Base-by-base conservation (phyloP, 495 filamentous ascomycete species). In the Aspergillus olivimuriae region DNA sequence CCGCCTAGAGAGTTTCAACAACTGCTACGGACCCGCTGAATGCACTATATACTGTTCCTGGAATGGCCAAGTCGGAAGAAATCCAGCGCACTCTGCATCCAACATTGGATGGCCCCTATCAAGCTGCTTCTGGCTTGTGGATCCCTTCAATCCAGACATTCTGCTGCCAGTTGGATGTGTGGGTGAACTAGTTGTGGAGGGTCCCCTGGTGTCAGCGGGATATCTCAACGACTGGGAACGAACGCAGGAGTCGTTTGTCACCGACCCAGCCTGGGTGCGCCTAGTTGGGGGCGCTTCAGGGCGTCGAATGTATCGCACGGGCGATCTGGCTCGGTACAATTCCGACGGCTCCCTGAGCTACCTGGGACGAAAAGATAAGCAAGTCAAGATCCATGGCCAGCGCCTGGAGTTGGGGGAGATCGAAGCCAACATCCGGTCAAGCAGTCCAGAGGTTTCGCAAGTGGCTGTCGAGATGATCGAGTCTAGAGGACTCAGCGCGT, bases 381-480 rank as follows among this genome's bases (percentile, higher is more conserved):
- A 77, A 45, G 68, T 74, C 5, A 80, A 78, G 52, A 46, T 78
- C 1, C 64, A 63, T 10, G 75, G 74, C 7, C 72, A 77, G 46
- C 58, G 74, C 8, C 60, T 80, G 23, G 75, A 80, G 49, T 50
- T 78, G 2, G 65, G 60, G 2, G 75, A 78, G 28, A 33, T 52
- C 23, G 49, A 52, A 22, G 14, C 30, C 44, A 38, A 43, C 3
- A 12, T 52, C 14, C 42, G 33, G 14, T 19, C n/a, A 0, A 11
- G 17, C 16, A 15, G 44, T 8, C 21, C 17, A 1, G 19, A 21
- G 2, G 34, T 34, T 1, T 20, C 15, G 1, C 19, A 17, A 9
- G 24, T 41, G 3, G 39, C 45, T 45, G 47, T 34, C 0, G 47
- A 45, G 11, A 24, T 41, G 3, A 31, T 44, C 4, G 39, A 30